phyloP scores from a whole-genome alignment of 331 rosid genomes.

The Malus hybrid region DNA sequence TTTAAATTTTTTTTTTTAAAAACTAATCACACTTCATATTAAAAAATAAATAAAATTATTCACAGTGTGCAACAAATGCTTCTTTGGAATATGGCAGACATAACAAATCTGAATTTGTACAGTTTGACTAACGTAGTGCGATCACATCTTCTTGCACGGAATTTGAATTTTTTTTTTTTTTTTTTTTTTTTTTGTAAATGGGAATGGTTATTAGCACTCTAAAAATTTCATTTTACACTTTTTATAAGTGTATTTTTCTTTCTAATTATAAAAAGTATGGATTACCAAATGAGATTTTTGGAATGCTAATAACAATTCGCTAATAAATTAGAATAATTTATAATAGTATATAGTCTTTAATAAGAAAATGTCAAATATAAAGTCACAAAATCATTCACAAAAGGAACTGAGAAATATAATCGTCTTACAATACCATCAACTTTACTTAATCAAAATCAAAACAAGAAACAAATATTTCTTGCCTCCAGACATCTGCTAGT shows the following conservation, averaged over 20 bases:
- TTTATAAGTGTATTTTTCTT: no score
- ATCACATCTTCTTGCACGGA: background rate
- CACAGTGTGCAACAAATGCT: background rate
- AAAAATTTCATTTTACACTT: no score
- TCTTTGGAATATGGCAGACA: background rate
- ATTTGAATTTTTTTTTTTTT: no score
- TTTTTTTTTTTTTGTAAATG: no score
- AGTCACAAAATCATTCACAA: background rate
- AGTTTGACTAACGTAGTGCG: background rate
- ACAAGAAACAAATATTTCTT: background rate
- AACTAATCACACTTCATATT: no score
- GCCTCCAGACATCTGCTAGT: background rate
- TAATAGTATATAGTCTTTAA: background rate
- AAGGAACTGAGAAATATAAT: background rate
- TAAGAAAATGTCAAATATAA: no score
- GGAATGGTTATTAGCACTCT: accelerated
- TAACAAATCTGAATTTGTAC: background rate
- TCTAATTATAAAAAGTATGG: no score
- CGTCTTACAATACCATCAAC: background rate
- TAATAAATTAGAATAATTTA: no score
- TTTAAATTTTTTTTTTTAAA: no score
- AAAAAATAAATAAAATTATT: no score
- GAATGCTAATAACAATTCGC: no score
- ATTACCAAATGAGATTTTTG: no score
- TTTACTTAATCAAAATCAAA: background rate